Evolutionary conservation across 1,284 basidiomycete species (phyloP).

Genomic region (Heliocybe sulcata): DNA sequence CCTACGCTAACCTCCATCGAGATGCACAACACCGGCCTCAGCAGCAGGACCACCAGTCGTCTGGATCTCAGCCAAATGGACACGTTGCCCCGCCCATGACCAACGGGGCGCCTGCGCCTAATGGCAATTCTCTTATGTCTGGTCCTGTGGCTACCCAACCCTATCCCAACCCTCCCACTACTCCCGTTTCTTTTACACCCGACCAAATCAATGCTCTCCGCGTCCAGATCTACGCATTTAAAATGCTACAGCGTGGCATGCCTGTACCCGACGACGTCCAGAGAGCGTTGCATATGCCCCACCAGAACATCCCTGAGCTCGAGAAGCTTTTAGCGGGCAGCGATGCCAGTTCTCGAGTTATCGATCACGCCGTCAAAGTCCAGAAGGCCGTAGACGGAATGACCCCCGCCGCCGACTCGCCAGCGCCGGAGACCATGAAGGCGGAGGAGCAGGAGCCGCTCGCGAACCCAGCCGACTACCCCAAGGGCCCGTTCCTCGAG

Average conservation of each 20-base stretch:
- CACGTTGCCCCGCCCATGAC: slow-evolving; percentile 7
- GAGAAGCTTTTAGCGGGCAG: slow-evolving; percentile 55
- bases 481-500: slow-evolving; percentile 69
- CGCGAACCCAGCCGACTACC: slow-evolving; percentile 34
- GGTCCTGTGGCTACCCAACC: slow-evolving; percentile 21
- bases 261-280: slow-evolving; percentile 80
- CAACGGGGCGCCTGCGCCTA: slow-evolving; percentile 20
- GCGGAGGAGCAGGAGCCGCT: slow-evolving; percentile 15
- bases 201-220: slow-evolving; percentile 84
- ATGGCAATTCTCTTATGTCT: slow-evolving; percentile 20
- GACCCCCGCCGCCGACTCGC: slow-evolving; percentile 6
- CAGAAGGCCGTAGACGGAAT: slow-evolving; percentile 37
- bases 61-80: slow-evolving; percentile 4
- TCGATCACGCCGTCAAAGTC: slow-evolving; percentile 76
- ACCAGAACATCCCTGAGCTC: slow-evolving; percentile 50
- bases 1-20: neutral
- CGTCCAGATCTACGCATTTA: slow-evolving; percentile 88
- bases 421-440: slow-evolving; percentile 17
- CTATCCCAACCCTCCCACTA: slow-evolving; percentile 32
- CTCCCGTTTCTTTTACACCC: slow-evolving; percentile 74
- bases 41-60: neutral
- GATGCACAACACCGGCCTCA: neutral
- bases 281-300: slow-evolving; percentile 66
- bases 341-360: slow-evolving; percentile 56
- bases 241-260: slow-evolving; percentile 72